A percentile compares a stretch with the other conserved stretches of the same genome.
phyloP scores from a whole-genome alignment of 1,284 basidiomycete genomes.

The Inonotus obliquus region DNA sequence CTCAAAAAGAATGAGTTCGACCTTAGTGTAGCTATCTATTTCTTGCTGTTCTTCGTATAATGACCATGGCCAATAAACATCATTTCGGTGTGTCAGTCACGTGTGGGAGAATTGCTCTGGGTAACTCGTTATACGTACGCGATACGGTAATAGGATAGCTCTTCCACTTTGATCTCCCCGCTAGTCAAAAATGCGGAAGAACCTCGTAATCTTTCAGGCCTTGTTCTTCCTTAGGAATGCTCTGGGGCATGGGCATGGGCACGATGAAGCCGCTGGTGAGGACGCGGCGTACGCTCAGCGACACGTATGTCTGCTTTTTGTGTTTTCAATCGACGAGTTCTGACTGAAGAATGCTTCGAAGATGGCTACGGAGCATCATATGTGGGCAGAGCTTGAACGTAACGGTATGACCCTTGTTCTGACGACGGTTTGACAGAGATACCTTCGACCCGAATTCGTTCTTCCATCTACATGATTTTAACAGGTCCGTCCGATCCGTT shows the following conservation, averaged over 20 bases:
- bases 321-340: background rate
- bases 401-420: background rate
- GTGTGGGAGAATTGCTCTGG: background rate
- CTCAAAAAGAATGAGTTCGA: background rate
- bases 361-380: conserved; percentile 85
- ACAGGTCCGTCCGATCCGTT: conserved; percentile 47
- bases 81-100: background rate
- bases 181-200: background rate
- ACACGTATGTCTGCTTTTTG: conserved; percentile 42
- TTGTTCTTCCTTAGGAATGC: conserved; percentile 7
- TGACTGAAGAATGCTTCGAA: conserved; percentile 28
- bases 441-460: conserved; percentile 75
- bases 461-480: conserved; percentile 89
- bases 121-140: background rate
- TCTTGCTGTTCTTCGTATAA: background rate
- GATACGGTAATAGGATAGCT: too few relatives aligned
- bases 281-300: conserved; percentile 41
- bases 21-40: background rate
- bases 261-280: conserved; percentile 22
- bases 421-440: conserved; percentile 44
- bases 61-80: background rate
- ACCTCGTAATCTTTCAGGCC: background rate
- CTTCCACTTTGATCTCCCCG: too few relatives aligned
- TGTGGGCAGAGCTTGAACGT: conserved; percentile 41
- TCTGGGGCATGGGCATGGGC: conserved; percentile 28